phyloP scores from a whole-genome alignment of 2,329 filamentous ascomycete species.

The Microcera coccophila region DNA sequence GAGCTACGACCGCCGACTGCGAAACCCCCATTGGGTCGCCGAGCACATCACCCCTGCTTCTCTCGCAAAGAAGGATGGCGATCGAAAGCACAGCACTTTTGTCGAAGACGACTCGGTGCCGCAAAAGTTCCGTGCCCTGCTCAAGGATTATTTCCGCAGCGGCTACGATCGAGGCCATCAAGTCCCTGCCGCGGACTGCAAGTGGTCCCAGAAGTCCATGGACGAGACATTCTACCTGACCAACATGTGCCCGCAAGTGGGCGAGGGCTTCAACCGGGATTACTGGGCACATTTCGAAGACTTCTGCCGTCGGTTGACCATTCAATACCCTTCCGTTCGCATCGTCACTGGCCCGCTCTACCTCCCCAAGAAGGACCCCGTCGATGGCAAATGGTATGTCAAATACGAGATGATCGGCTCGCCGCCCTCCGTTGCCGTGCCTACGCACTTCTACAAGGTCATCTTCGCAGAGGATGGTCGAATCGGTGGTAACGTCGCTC shows the following conservation, averaged over 20 bases:
- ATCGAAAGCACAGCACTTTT: conserved; percentile 81
- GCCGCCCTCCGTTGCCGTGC: conserved; percentile 90
- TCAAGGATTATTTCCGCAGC: conserved; percentile 91
- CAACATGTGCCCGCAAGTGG: conserved; percentile 99
- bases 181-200: conserved; percentile 91
- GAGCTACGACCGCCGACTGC: conserved; percentile 81
- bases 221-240: conserved; percentile 87
- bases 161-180: conserved; percentile 97
- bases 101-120: conserved; percentile 77
- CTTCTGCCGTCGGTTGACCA: conserved; percentile 82
- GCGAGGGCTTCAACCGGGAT: conserved; percentile 96
- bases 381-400: conserved; percentile 92
- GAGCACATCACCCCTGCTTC: conserved; percentile 95
- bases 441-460: conserved; percentile 99
- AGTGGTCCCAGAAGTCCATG: conserved; percentile 93
- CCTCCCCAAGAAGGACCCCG: conserved; percentile 74
- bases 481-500: conserved; percentile 68
- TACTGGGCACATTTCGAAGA: conserved; percentile 99
- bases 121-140: conserved; percentile 78
- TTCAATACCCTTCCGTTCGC: conserved; percentile 77
- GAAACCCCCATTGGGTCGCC: conserved; percentile 91
- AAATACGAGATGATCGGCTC: conserved; percentile 92
- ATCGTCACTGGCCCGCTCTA: conserved; percentile 94
- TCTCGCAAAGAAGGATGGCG: conserved; percentile 67
- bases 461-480: conserved; percentile 88